Conservation (phyloP, 1,284 basidiomycete genomes). For the Ustilago vetiveriae region DNA sequence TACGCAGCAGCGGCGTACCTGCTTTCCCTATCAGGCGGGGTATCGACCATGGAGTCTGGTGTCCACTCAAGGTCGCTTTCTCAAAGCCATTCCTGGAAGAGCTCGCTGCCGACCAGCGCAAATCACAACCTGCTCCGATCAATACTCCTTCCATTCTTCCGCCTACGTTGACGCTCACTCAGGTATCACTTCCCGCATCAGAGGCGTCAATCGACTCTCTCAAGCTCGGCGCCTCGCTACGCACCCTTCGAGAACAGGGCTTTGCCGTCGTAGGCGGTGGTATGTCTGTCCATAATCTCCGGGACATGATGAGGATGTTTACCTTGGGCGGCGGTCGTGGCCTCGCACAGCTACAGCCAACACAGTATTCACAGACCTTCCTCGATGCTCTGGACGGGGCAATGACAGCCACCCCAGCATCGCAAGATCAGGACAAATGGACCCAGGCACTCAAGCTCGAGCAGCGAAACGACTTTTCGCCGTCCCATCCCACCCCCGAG, state of each 20-base stretch:
- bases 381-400: slow-evolving; percentile 33
- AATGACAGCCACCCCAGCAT: slow-evolving; percentile 19
- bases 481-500: slow-evolving; percentile 45
- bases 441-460: slow-evolving; percentile 26
- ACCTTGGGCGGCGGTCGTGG: slow-evolving; percentile 12
- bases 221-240: slow-evolving; percentile 68
- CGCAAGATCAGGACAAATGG: slow-evolving; percentile 26
- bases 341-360: slow-evolving; percentile 1
- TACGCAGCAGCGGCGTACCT: slow-evolving; percentile 35
- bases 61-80: slow-evolving; percentile 69
- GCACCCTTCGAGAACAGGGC: slow-evolving; percentile 60
- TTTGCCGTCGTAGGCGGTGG: slow-evolving; percentile 55
- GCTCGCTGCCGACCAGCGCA: slow-evolving; percentile 14
- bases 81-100: slow-evolving; percentile 37
- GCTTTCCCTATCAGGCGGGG: slow-evolving; percentile 62
- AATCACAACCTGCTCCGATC: slow-evolving; percentile 11
- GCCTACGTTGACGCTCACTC: slow-evolving; percentile 66
- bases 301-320: slow-evolving; percentile 34
- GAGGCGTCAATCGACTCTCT: slow-evolving; percentile 56
- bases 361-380: slow-evolving; percentile 27
- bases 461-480: slow-evolving; percentile 25
- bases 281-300: slow-evolving; percentile 58
- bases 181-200: slow-evolving; percentile 69
- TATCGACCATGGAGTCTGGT: slow-evolving; percentile 70
- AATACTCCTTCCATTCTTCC: slow-evolving; percentile 48